These are phyloP conservation scores for Cucurbita moschata DNA, from an alignment of 306 rosid genomes.

Conservation along the genomic window DNA sequence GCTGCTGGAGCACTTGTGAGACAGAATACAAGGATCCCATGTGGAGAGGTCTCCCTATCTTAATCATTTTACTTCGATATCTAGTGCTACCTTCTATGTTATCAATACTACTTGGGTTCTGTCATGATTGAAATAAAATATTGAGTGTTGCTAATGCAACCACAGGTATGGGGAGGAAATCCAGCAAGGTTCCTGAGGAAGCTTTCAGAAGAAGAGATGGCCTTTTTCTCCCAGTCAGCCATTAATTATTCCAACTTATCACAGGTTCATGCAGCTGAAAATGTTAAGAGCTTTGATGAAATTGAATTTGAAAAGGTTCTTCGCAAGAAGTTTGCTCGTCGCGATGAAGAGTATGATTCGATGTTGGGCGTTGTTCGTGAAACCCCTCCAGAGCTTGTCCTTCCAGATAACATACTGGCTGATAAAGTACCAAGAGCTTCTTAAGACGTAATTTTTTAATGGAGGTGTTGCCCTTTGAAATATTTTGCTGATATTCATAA, in stretches of 20 bases:
- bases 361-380: slow-evolving; percentile 41
- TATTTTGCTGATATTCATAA: slow-evolving; percentile 13
- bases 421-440: slow-evolving; percentile 44
- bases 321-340: slow-evolving; percentile 53
- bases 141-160: background rate
- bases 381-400: slow-evolving; percentile 39
- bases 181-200: slow-evolving; percentile 91
- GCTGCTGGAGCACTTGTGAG: slow-evolving; percentile 94
- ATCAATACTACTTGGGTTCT: background rate
- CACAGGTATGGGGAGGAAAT: slow-evolving; percentile 95
- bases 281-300: slow-evolving; percentile 58
- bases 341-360: slow-evolving; percentile 51
- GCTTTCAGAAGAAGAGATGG: slow-evolving; percentile 82
- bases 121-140: background rate
- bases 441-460: slow-evolving; percentile 4
- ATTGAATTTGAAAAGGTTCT: slow-evolving; percentile 67
- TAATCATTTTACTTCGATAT: background rate
- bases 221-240: slow-evolving; percentile 81
- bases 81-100: background rate
- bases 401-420: slow-evolving; percentile 33
- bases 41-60: slow-evolving; percentile 65
- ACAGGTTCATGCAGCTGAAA: slow-evolving; percentile 83
- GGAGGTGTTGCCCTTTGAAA: slow-evolving; percentile 1
- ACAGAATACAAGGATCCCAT: slow-evolving; percentile 83
- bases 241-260: slow-evolving; percentile 72